A percentile compares a stretch with the other conserved stretches of the same genome.
Conservation (phyloP, 352 stramenopile species). For the Globisporangium ultimum region DNA sequence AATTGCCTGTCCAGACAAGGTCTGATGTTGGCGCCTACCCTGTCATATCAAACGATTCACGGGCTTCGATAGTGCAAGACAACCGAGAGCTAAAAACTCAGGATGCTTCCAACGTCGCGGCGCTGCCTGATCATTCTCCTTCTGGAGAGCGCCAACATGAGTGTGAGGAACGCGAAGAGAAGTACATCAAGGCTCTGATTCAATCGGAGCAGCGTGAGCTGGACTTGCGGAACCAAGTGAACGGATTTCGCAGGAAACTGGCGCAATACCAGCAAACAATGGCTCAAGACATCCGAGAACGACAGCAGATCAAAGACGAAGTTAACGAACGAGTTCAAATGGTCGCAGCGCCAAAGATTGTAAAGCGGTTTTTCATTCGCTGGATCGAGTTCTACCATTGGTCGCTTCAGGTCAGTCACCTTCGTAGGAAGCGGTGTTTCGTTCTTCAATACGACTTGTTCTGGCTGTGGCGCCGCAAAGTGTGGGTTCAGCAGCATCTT, state of each 20-base stretch:
- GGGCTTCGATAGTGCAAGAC: neutral
- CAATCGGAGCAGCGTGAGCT: slow-evolving; percentile 74
- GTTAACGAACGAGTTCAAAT: slow-evolving; percentile 33
- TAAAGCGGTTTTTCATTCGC: slow-evolving; percentile 49
- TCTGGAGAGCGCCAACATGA: slow-evolving; percentile 30
- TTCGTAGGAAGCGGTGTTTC: slow-evolving; percentile 41
- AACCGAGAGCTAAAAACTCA: neutral
- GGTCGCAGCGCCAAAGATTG: slow-evolving; percentile 48
- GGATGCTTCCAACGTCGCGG: neutral
- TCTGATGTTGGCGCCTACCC: neutral
- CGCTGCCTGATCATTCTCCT: neutral
- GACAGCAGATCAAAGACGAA: slow-evolving; percentile 53
- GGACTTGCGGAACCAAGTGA: slow-evolving; percentile 53
- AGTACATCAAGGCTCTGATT: slow-evolving; percentile 76
- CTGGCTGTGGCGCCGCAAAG: slow-evolving; percentile 49
- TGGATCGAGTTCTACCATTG: slow-evolving; percentile 62
- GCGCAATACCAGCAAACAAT: slow-evolving; percentile 36
- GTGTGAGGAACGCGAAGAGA: slow-evolving; percentile 61
- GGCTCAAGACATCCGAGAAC: slow-evolving; percentile 36
- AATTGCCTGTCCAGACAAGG: neutral
- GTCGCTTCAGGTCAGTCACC: slow-evolving; percentile 40
- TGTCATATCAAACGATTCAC: neutral
- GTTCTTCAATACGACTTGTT: slow-evolving; percentile 60
- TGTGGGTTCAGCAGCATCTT: slow-evolving; percentile 54
- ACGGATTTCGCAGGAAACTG: slow-evolving; percentile 39